Evolutionary conservation across 495 filamentous ascomycete species (phyloP), one percentile per base, ranked within the genome.

Genomic region (Daldinia concentrica): DNA sequence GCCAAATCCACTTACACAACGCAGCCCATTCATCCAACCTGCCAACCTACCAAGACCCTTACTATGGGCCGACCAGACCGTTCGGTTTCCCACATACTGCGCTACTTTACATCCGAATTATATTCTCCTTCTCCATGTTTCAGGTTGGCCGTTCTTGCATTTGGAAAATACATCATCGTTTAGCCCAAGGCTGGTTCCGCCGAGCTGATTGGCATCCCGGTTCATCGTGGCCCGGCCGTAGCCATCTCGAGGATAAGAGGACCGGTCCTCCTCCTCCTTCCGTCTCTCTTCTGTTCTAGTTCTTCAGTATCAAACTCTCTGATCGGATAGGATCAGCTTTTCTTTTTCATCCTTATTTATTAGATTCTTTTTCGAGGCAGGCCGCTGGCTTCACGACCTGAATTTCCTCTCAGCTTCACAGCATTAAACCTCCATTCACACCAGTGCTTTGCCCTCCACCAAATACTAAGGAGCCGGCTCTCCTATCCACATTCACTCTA

Each of bases 301-400:
- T 76, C 73, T 75, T 77, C 72, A 74, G 66, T 78, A 76, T 76
- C 74, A 73, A 73, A 73, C 71, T 37, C 68, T 79, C 69, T 75
- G 71, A 62, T 70, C 74, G 68, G 58, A 73, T 76, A 74, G 66
- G 71, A 68, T 71, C 72, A 63, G 58, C 60, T 70, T 76, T 63
- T 67, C 7, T 72, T 72, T 76, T 67, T 54, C 56, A 66, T 74
- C 61, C 48, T 54, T 72, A 52, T 76, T 63, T 62, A 68, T 66
- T 79, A 79, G 77, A 79, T 69, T 67, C 58, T 56, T 32, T 64
- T 22, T 48, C 43, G 63, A 69, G 58, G 59, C 61, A 62, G 68
- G 73, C 65, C 69, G 68, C 54, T 61, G 43, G 52, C 51, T 55
- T 54, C 41, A 26, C 52, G 51, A 74, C 63, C 71, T 60, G 43